Evolutionary conservation across 352 stramenopile species (phyloP).

Genomic region (Phytophthora cryptogea): DNA sequence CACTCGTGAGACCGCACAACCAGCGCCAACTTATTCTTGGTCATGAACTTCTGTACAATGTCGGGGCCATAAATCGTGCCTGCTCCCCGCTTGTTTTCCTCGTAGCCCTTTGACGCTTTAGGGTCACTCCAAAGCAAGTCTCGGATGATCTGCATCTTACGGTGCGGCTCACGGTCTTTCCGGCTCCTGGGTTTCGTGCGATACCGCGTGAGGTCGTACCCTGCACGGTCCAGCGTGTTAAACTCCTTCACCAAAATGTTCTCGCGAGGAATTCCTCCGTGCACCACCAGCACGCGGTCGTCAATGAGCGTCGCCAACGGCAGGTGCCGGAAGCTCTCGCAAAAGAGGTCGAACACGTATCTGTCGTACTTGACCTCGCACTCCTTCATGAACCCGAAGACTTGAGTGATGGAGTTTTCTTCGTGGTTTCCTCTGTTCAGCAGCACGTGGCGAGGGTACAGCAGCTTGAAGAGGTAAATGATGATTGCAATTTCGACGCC

Average conservation of each 20-base stretch:
- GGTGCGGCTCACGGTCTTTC: slow-evolving; percentile 55
- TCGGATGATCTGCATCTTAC: slow-evolving; percentile 75
- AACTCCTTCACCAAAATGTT: slow-evolving; percentile 57
- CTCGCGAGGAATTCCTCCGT: slow-evolving; percentile 82
- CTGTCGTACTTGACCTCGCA: slow-evolving; percentile 83
- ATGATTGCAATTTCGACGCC: slow-evolving; percentile 82
- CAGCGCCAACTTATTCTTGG: slow-evolving; percentile 79
- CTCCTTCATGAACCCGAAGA: slow-evolving; percentile 90
- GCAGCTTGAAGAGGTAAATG: slow-evolving; percentile 82
- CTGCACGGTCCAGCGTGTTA: slow-evolving; percentile 57
- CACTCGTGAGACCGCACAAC: slow-evolving; percentile 89
- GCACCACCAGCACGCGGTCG: slow-evolving; percentile 71
- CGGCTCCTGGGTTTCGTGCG: slow-evolving; percentile 62
- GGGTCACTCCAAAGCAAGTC: slow-evolving; percentile 88
- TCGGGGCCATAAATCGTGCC: slow-evolving; percentile 79
- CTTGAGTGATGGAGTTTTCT: slow-evolving; percentile 83
- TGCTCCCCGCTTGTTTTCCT: slow-evolving; percentile 83
- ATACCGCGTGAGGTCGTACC: slow-evolving; percentile 80
- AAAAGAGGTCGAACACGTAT: slow-evolving; percentile 82
- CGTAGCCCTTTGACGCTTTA: slow-evolving; percentile 60
- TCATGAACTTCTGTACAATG: slow-evolving; percentile 87
- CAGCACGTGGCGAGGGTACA: slow-evolving; percentile 74
- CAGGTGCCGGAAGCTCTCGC: slow-evolving; percentile 78
- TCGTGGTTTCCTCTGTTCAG: slow-evolving; percentile 90
- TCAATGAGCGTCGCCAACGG: slow-evolving; percentile 80